Base-by-base conservation (phyloP, 129 eudicot species). In the Lactuca sativa region DNA sequence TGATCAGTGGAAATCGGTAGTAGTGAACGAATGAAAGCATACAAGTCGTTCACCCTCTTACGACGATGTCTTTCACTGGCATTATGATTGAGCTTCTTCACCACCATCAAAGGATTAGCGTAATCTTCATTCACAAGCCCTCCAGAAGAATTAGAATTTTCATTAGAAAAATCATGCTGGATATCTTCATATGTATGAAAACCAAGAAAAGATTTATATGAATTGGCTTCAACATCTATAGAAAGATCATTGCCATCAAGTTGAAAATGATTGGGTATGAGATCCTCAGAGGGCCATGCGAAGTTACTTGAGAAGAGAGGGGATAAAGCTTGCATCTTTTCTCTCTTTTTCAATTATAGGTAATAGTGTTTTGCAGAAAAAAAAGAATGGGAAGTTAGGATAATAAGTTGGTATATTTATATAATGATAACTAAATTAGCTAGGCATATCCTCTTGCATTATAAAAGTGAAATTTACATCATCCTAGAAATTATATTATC, bases 61-160 rank as follows among this genome's bases (percentile, higher is more conserved):
- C 92, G 81, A 43, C 92, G 88, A 70, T 77, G 82, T 3, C 91
- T 82, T 56, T 86, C 91, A 14, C 79, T 82, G 0, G 85, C 91
- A 68, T 86, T 86, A 37, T 86, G 92, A 56, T 83, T 81, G 6
- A 70, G 69, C 67, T 86, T 86, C 71, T 81, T 86, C 6, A 52
- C 79, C 57, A 44, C 54, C 51, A 10, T 44, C 33, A 9, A 8
- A 48, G 54, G 54, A 44, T 9, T n/a, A 13, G 4, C 14, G 43
- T 3, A 10, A 4, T 62, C 21, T 2, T 4, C 31, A 36, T 38
- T 38, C 15, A 4, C 64, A 33, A 5, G 4, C 15, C 54, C 54
- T 48, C 54, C 54, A 48, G 54, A 48, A 48, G 64, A 36, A 13
- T 9, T 18, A 38, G 64, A 59, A 48, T 48, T 48, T 48, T 48